Conservation (phyloP, 768 basidiomycete genomes). For the Serendipita sp. region DNA sequence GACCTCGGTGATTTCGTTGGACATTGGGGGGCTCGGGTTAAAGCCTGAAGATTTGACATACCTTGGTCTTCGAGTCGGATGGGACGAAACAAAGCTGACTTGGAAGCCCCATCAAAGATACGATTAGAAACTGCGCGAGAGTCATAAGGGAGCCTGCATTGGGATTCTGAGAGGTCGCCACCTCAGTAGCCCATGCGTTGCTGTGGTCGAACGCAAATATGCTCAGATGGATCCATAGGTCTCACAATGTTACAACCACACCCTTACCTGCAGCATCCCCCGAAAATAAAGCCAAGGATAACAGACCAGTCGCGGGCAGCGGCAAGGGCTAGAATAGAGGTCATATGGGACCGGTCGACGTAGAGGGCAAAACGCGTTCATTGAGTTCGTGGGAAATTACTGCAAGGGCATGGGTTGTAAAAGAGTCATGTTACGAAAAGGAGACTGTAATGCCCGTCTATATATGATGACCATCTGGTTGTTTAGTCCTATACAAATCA, state of each 20-base stretch:
- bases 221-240: background rate
- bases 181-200: constrained; percentile 66
- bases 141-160: constrained; percentile 72
- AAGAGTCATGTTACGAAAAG: background rate
- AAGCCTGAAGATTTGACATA: background rate
- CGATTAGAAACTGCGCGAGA: constrained; percentile 66
- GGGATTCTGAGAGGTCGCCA: constrained; percentile 50
- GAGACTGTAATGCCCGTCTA: background rate
- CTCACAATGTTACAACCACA: constrained; percentile 7
- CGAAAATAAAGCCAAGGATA: constrained; percentile 63
- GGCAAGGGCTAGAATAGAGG: background rate
- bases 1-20: background rate
- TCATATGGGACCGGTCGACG: background rate
- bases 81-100: constrained; percentile 30
- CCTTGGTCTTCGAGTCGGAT: background rate
- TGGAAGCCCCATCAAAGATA: constrained; percentile 59
- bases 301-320: constrained; percentile 33
- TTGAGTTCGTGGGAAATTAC: background rate
- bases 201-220: constrained; percentile 21
- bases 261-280: constrained; percentile 68
- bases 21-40: background rate
- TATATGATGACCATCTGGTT: background rate
- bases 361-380: background rate
- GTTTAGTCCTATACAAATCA: background rate
- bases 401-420: background rate